phyloP scores from a whole-genome alignment of 2,329 filamentous ascomycete genomes.

The Verticillium tricorpus region DNA sequence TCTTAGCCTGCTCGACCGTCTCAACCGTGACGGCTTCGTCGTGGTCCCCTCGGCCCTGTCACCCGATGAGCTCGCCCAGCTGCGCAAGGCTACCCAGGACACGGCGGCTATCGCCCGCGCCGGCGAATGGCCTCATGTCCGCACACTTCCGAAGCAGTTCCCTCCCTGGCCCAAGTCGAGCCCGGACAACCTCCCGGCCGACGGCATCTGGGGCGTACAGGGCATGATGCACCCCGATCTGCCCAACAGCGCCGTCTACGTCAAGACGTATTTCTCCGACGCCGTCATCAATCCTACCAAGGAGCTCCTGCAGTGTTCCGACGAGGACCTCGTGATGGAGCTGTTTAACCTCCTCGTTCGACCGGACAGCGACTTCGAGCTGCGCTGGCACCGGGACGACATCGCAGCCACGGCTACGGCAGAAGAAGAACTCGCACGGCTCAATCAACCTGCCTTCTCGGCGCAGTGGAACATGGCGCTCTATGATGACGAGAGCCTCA shows the following conservation, averaged over 20 bases:
- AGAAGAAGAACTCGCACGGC: conserved; percentile 61
- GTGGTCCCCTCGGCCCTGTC: conserved; percentile 62
- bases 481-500: conserved; percentile 66
- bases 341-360: conserved; percentile 81
- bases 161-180: conserved; percentile 64
- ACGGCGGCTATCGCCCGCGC: conserved; percentile 58
- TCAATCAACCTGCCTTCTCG: conserved; percentile 61
- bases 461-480: conserved; percentile 87
- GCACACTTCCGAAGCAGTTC: conserved; percentile 85
- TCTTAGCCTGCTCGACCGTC: conserved; percentile 39
- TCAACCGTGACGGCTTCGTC: conserved; percentile 72
- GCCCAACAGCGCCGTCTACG: conserved; percentile 57
- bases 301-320: conserved; percentile 52
- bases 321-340: conserved; percentile 75
- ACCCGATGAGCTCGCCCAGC: conserved; percentile 46
- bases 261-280: conserved; percentile 66
- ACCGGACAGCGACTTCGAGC: conserved; percentile 64
- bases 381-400: conserved; percentile 85
- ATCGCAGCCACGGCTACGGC: conserved; percentile 61
- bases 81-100: conserved; percentile 55
- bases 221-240: conserved; percentile 74
- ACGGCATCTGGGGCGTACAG: conserved; percentile 86
- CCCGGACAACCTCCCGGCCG: conserved; percentile 36
- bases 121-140: conserved; percentile 77
- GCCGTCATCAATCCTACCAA: conserved; percentile 59